Conservation (phyloP, 805 yeast genomes). For the Kodamaea kaohsiungensis region DNA sequence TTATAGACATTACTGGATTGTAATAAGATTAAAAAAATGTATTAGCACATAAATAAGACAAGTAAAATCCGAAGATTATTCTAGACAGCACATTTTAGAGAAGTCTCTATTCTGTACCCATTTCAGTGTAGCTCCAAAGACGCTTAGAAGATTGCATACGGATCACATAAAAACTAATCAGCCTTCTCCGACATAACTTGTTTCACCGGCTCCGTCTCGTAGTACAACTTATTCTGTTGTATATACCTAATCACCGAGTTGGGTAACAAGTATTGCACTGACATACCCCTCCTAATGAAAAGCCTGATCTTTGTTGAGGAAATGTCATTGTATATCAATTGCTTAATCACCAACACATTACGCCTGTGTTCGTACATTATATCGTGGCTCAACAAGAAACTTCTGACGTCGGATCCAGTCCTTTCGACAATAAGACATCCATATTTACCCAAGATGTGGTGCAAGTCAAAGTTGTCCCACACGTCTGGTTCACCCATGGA, state of each 20-base stretch:
- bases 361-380: constrained; percentile 96
- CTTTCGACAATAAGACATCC: constrained; percentile 97
- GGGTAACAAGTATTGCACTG: constrained; percentile 91
- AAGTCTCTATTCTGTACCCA: too few species aligned
- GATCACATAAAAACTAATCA: constrained; percentile 14
- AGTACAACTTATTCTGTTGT: constrained; percentile 86
- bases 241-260: constrained; percentile 93
- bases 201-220: constrained; percentile 92
- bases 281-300: constrained; percentile 92
- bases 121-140: too few species aligned
- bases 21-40: background rate
- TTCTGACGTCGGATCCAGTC: constrained; percentile 94
- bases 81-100: too few species aligned
- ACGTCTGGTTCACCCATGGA: constrained; percentile 99
- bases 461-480: constrained; percentile 95
- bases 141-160: background rate
- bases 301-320: constrained; percentile 92
- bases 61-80: too few species aligned
- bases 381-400: constrained; percentile 89
- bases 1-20: too few species aligned
- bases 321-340: constrained; percentile 93
- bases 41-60: too few species aligned
- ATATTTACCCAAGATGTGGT: constrained; percentile 91
- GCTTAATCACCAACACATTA: constrained; percentile 92
- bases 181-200: constrained; percentile 58